Evolutionary conservation across 2,329 filamentous ascomycete genomes (phyloP).

Genomic region (Aspergillus sp.): DNA sequence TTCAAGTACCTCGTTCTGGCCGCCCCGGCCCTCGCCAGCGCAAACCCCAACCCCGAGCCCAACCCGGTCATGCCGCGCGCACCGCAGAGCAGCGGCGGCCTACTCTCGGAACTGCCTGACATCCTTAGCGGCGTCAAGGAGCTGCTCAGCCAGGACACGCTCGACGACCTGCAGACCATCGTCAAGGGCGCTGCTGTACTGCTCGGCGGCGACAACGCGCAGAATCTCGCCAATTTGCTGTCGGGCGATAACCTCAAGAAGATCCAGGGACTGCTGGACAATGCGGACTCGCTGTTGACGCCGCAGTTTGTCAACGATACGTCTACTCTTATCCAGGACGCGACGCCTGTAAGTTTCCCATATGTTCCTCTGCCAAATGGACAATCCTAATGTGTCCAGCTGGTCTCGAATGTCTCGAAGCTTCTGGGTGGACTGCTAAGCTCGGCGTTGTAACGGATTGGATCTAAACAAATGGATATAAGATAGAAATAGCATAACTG

Average conservation of each 20-base stretch:
- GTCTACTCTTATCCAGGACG: slow-evolving; percentile 29
- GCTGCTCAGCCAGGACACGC: slow-evolving; percentile 22
- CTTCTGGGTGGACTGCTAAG: slow-evolving; percentile 24
- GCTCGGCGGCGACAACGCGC: slow-evolving; percentile 26
- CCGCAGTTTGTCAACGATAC: slow-evolving; percentile 29
- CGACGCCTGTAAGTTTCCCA: slow-evolving; percentile 32
- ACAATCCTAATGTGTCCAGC: no score
- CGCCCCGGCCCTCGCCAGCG: slow-evolving; percentile 12
- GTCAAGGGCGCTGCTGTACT: slow-evolving; percentile 27
- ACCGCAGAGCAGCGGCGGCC: slow-evolving; percentile 17
- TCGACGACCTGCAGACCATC: slow-evolving; percentile 25
- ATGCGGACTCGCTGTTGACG: slow-evolving; percentile 26
- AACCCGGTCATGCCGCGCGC: slow-evolving; percentile 22
- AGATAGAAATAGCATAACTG: not conserved
- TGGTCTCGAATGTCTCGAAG: slow-evolving; percentile 29
- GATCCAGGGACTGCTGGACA: slow-evolving; percentile 22
- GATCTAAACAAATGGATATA: not conserved
- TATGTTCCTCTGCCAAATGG: no score
- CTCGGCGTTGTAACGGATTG: slow-evolving; percentile 14
- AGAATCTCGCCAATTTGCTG: slow-evolving; percentile 27
- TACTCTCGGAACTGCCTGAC: slow-evolving; percentile 25
- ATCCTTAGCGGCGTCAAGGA: slow-evolving; percentile 26
- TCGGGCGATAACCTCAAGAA: slow-evolving; percentile 22
- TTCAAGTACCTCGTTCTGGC: slow-evolving; percentile 21
- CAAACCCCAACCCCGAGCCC: slow-evolving; percentile 16